phyloP scores from a whole-genome alignment of 768 basidiomycete genomes.

The Auriscalpium microsporum region DNA sequence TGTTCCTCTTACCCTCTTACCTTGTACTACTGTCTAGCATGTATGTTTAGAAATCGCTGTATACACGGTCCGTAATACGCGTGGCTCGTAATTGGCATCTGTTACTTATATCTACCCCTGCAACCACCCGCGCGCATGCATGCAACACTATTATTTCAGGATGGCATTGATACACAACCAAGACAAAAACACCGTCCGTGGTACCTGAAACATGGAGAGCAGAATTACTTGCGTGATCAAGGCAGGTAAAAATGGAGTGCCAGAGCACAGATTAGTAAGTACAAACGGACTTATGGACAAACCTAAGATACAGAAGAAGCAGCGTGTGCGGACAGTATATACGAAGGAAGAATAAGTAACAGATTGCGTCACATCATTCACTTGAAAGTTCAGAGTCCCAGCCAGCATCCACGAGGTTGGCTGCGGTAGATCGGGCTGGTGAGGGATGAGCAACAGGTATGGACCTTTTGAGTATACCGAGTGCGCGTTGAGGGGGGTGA shows the following conservation, averaged over 20 bases:
- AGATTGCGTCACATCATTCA: not conserved
- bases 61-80: not conserved
- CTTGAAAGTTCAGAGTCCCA: slow-evolving; percentile 13
- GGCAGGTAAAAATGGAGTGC: not conserved
- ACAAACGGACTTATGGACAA: not conserved
- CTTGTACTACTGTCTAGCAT: no score
- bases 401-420: slow-evolving; percentile 7
- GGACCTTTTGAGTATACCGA: slow-evolving; percentile 9
- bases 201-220: not conserved
- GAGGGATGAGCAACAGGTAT: slow-evolving; percentile 6
- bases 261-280: not conserved
- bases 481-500: slow-evolving; percentile 1
- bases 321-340: not conserved
- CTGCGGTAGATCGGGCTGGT: slow-evolving; percentile 1
- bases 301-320: not conserved
- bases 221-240: no score
- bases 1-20: no score
- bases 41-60: no score
- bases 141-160: not conserved
- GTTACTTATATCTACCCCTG: no score
- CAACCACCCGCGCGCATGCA: not conserved
- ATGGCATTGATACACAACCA: no score
- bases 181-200: not conserved
- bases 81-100: not conserved
- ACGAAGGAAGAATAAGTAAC: not conserved